Percentiles rank a stretch among this genome's conserved stretches.
These are phyloP conservation scores for Polysphondylium violaceum DNA, from an alignment of 78 protist genomes.

Conservation along the genomic window DNA sequence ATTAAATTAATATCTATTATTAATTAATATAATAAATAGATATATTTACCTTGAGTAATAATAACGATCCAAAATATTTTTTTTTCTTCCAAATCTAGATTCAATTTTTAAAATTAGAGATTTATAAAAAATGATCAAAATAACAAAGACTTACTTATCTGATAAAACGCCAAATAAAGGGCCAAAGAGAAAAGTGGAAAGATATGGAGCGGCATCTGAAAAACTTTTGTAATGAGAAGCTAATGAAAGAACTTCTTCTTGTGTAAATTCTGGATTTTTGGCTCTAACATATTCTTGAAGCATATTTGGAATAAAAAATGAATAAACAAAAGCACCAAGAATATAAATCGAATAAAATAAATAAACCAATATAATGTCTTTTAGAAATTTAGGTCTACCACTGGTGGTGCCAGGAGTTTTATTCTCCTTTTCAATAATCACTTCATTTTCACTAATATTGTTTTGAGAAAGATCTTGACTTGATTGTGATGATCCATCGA, in stretches of 20 bases:
- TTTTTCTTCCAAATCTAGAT: slow-evolving; percentile 24
- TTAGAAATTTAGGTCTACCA: slow-evolving; percentile 6
- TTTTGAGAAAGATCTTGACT: no score
- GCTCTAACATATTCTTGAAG: background rate
- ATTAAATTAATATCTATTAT: background rate
- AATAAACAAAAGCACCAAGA: background rate
- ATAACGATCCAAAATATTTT: background rate
- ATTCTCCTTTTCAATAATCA: no score
- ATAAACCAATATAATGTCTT: slow-evolving; percentile 1
- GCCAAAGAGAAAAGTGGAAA: background rate
- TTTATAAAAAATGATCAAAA: no score
- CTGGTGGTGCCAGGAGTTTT: no score
- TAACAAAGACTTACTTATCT: background rate
- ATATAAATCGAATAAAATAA: background rate
- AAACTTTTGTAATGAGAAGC: slow-evolving; percentile 10
- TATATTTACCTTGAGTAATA: background rate
- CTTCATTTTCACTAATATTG: no score
- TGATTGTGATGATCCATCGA: no score
- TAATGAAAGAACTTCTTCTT: background rate
- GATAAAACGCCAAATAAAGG: slow-evolving; percentile 36
- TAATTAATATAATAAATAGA: background rate
- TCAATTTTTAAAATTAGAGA: no score
- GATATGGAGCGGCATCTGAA: slow-evolving; percentile 4
- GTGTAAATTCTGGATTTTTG: background rate
- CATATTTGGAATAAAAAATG: background rate